Evolutionary conservation across 1,139 yeast species (phyloP).

Genomic region (Saccharomyces hybrid): DNA sequence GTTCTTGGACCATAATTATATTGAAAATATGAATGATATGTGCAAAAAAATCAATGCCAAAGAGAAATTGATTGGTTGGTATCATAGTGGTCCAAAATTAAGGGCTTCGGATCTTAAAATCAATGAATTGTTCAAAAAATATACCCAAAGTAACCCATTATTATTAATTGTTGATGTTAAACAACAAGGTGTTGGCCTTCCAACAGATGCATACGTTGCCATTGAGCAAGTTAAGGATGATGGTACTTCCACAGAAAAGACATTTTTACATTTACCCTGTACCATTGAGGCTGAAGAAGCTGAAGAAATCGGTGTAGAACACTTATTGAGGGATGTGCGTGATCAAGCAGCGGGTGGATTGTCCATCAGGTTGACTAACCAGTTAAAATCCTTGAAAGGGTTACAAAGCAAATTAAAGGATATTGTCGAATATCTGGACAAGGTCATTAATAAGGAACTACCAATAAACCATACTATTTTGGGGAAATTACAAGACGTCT

Average conservation of each 20-base stretch:
- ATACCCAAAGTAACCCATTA: conserved; percentile 59
- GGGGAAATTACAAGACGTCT: conserved; percentile 90
- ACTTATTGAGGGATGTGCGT: conserved; percentile 82
- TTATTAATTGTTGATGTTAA: conserved; percentile 87
- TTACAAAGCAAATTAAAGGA: conserved; percentile 73
- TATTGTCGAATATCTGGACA: conserved; percentile 70
- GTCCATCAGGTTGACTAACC: conserved; percentile 79
- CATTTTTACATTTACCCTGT: conserved; percentile 90
- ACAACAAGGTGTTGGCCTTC: conserved; percentile 75
- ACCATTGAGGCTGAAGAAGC: conserved; percentile 96
- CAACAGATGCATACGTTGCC: conserved; percentile 92
- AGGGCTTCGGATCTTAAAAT: conserved; percentile 82
- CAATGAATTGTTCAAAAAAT: conserved; percentile 80
- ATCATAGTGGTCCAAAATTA: conserved; percentile 93
- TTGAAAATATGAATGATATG: conserved; percentile 97
- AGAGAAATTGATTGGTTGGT: conserved; percentile 96
- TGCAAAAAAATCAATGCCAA: conserved; percentile 94
- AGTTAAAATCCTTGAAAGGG: conserved; percentile 80
- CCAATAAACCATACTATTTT: conserved; percentile 87
- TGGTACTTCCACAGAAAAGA: conserved; percentile 89
- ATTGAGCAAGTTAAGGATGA: conserved; percentile 94
- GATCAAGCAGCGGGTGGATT: conserved; percentile 95
- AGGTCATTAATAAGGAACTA: conserved; percentile 60
- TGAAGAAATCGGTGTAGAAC: conserved; percentile 98
- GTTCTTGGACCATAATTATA: conserved; percentile 94